phyloP scores from a whole-genome alignment of 768 basidiomycete genomes.

The Amanita subjunquillea region DNA sequence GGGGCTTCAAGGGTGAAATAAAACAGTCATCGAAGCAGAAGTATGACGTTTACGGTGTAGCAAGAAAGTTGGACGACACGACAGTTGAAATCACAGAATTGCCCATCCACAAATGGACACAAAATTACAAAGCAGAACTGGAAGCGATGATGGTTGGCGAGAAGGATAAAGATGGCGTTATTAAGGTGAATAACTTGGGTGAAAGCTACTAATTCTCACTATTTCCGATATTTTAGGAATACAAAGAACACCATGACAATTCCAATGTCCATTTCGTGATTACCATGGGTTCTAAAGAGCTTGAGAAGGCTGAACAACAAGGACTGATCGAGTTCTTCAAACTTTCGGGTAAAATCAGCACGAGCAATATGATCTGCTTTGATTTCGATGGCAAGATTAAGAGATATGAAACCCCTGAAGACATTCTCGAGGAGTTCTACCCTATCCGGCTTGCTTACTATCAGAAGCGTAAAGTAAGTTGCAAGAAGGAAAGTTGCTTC shows the following conservation, averaged over 20 bases:
- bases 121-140: conserved; percentile 83
- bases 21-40: conserved; percentile 76
- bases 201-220: neutral
- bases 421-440: conserved; percentile 91
- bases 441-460: conserved; percentile 83
- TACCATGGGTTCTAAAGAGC: conserved; percentile 67
- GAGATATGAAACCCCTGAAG: conserved; percentile 83
- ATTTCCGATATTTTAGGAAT: conserved; percentile 51
- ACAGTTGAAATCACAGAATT: conserved; percentile 93
- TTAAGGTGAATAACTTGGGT: conserved; percentile 49
- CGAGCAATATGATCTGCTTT: conserved; percentile 98
- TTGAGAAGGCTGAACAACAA: conserved; percentile 83
- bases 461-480: conserved; percentile 83
- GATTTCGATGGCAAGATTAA: conserved; percentile 94
- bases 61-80: conserved; percentile 70
- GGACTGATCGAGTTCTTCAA: conserved; percentile 91
- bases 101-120: conserved; percentile 93
- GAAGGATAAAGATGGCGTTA: conserved; percentile 59
- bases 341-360: conserved; percentile 72
- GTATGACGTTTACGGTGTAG: conserved; percentile 70
- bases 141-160: conserved; percentile 78
- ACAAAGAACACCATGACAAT: conserved; percentile 94
- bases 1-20: conserved; percentile 87
- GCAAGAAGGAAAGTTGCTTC: neutral
- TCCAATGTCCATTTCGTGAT: conserved; percentile 84